Evolutionary conservation across 2,329 filamentous ascomycete species (phyloP).

Genomic region (Colletotrichum truncatum): DNA sequence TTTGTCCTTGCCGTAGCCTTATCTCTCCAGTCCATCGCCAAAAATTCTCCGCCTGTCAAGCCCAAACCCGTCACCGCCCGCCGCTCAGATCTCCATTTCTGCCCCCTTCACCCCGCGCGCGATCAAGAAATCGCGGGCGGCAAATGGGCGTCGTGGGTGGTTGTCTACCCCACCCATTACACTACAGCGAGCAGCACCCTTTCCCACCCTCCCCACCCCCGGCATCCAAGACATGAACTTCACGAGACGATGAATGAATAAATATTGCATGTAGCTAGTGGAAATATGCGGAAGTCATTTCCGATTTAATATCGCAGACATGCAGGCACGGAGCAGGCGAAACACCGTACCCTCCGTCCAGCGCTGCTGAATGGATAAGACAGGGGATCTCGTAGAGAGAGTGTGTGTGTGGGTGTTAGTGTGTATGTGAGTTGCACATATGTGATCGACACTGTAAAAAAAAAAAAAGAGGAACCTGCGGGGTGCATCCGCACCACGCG

Average conservation of each 20-base stretch:
- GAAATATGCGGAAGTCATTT: slow-evolving; percentile 18
- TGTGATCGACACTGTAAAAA: slow-evolving; percentile 14
- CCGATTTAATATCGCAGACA: slow-evolving; percentile 19
- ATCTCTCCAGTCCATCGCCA: slow-evolving; percentile 1
- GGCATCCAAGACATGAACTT: background rate
- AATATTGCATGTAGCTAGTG: background rate
- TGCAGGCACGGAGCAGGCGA: slow-evolving; percentile 22
- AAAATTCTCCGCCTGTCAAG: background rate
- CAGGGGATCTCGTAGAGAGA: background rate
- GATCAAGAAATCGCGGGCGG: background rate
- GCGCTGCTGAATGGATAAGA: slow-evolving; percentile 10
- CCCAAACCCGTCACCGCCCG: slow-evolving; percentile 18
- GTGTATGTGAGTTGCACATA: background rate
- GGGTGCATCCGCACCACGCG: slow-evolving; percentile 28
- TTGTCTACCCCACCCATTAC: slow-evolving; percentile 8
- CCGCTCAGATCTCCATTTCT: slow-evolving; percentile 16
- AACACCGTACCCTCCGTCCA: slow-evolving; percentile 11
- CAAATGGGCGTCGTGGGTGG: background rate
- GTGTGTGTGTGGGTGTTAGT: background rate
- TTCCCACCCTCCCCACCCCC: background rate
- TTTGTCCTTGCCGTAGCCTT: background rate
- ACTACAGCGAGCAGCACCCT: too few species aligned
- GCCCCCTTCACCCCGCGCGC: slow-evolving; percentile 1
- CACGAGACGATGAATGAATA: background rate
- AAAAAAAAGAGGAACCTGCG: slow-evolving; percentile 31